These are phyloP conservation scores for Rusavskia elegans DNA, from an alignment of 495 filamentous ascomycete genomes.

Conservation along the genomic window DNA sequence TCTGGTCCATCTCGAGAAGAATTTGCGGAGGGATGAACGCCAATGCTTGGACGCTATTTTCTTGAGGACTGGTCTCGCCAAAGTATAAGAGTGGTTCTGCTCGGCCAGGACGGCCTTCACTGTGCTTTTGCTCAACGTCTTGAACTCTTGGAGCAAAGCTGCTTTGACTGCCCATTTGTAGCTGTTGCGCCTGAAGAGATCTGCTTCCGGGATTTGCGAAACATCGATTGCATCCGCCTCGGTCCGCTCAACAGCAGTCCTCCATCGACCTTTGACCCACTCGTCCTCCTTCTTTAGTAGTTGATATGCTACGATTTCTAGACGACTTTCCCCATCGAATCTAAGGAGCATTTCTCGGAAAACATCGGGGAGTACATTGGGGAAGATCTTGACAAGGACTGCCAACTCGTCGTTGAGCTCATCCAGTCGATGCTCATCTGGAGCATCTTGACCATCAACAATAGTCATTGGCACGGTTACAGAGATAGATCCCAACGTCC, in stretches of 20 bases:
- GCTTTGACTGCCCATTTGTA: conserved; percentile 60
- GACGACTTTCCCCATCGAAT: conserved; percentile 66
- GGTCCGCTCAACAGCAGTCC: conserved; percentile 17
- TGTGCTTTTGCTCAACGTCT: conserved; percentile 56
- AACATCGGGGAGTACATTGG: conserved; percentile 76
- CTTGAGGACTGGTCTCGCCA: conserved; percentile 58
- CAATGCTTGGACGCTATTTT: conserved; percentile 68
- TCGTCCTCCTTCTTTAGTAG: conserved; percentile 61
- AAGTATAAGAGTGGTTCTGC: conserved; percentile 70
- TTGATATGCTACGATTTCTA: conserved; percentile 73
- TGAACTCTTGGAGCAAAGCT: conserved; percentile 62
- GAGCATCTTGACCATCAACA: neutral
- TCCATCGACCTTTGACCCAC: conserved; percentile 63
- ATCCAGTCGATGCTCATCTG: conserved; percentile 40
- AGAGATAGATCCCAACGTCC: too few species aligned
- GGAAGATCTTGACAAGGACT: conserved; percentile 61
- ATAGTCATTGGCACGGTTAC: neutral
- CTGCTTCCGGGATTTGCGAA: conserved; percentile 38
- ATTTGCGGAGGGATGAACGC: conserved; percentile 61
- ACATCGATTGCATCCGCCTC: conserved; percentile 1
- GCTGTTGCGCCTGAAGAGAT: conserved; percentile 53
- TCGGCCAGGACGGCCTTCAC: conserved; percentile 85
- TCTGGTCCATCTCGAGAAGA: conserved; percentile 51
- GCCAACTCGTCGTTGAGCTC: conserved; percentile 64
- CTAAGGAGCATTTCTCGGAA: conserved; percentile 75